These are phyloP conservation scores for Dendrobium huoshanense DNA, from an alignment of 106 monocot genomes.

Conservation along the genomic window DNA sequence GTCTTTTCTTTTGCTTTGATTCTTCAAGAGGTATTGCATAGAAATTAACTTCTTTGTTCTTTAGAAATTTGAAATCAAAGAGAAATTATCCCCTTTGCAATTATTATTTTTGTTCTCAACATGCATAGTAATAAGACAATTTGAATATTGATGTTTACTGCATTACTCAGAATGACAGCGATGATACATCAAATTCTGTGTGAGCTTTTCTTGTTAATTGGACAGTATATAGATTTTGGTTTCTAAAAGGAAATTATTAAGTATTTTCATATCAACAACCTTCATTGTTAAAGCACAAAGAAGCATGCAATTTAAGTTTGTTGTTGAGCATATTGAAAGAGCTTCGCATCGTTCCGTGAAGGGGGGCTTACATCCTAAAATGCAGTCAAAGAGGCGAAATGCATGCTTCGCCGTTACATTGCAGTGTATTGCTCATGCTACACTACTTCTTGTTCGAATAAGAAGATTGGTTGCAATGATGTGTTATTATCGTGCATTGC, in stretches of 20 bases:
- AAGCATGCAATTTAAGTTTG: background rate
- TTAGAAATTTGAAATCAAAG: background rate
- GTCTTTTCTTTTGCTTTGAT: conserved; percentile 97
- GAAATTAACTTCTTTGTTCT: background rate
- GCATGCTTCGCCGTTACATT: background rate
- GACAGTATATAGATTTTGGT: background rate
- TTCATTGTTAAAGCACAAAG: background rate
- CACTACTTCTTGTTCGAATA: too few relatives aligned
- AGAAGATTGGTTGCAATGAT: too few relatives aligned
- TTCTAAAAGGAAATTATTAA: background rate
- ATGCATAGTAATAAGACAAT: background rate
- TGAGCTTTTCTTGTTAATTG: background rate
- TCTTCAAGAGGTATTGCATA: conserved; percentile 71
- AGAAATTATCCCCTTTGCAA: background rate
- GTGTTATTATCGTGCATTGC: too few relatives aligned
- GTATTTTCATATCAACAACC: background rate
- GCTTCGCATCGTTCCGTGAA: background rate
- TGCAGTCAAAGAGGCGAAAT: background rate
- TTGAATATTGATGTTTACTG: too few relatives aligned
- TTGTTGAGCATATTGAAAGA: background rate
- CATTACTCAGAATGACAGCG: too few relatives aligned
- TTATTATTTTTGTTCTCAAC: background rate
- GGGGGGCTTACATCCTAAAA: background rate
- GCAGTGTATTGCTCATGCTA: background rate
- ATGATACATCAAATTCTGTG: background rate